Base-by-base conservation (phyloP, 2,329 filamentous ascomycete species). In the Zalaria sp. region DNA sequence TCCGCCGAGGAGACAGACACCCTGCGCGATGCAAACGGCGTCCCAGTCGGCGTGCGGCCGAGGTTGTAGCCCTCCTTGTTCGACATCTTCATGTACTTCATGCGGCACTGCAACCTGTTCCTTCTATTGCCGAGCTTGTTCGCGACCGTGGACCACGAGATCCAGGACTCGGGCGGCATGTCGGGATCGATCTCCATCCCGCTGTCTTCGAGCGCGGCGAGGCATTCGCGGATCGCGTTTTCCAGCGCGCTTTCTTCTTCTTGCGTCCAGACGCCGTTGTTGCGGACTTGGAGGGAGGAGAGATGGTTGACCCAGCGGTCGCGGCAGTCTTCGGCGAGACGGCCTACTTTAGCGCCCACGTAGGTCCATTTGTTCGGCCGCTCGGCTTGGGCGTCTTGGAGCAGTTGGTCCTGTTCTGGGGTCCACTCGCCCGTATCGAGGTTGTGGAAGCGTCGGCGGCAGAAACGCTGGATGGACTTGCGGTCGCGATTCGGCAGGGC, bases 281-380 rank as follows among this genome's bases (percentile, higher is more conserved):
- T 63, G 0, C 65, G 68, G 4, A 71, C 65, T 18, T 72, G 72
- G 41, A 74, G 78, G 37, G 78, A 62, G 25, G 82, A 61, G 51
- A 81, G 77, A 18, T 18, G 18, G 51, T 84, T 81, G 34, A 77
- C 69, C 65, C 79, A 83, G 3, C 81, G 75, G 55, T 85, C 81
- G 39, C 80, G 72, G 40, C 79, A 69, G 53, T 85, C 80, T 45
- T 77, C 72, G 0, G 73, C 67, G 34, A 77, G 71, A 4, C 83
- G 76, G 46, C 77, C 77, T 47, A 83, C 70, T 25, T 73, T 49
- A n/a, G 67, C 63, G 0, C 69, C 75, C 47, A 87, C 81, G 27
- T 66, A 49, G 7, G 68, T 68, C 77, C 81, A 87, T 44, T 75
- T 72, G 10, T 64, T 68, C 1, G 69, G 67, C 38, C 72, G 57